These are phyloP conservation scores for Castanospermum australe DNA, from an alignment of 306 rosid genomes.

Conservation along the genomic window DNA sequence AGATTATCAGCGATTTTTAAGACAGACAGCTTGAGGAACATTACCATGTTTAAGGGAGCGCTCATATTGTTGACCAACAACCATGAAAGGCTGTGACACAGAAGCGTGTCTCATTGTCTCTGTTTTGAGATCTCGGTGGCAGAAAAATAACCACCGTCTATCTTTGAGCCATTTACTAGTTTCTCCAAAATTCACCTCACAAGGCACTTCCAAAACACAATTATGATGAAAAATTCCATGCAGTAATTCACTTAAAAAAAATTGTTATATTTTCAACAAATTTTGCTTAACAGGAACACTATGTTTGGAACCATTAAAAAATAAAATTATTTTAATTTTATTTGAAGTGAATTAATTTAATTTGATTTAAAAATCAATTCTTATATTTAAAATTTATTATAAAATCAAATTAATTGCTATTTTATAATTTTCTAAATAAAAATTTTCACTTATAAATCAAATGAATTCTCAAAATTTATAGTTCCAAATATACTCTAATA, in stretches of 20 bases:
- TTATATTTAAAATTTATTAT: too few relatives aligned
- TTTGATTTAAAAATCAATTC: too few relatives aligned
- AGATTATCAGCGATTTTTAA: constrained; percentile 6
- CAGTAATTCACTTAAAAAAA: neutral
- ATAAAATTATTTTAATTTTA: too few relatives aligned
- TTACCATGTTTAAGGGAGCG: constrained; percentile 26
- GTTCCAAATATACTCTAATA: too few relatives aligned
- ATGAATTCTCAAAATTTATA: too few relatives aligned
- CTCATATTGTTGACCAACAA: constrained; percentile 1
- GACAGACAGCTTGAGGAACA: constrained; percentile 10
- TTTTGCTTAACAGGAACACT: neutral
- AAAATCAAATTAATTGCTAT: too few relatives aligned
- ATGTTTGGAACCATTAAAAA: too few relatives aligned
- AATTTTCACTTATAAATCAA: too few relatives aligned
- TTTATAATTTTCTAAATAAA: too few relatives aligned
- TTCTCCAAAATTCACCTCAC: neutral
- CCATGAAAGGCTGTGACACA: neutral
- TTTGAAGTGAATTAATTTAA: too few relatives aligned
- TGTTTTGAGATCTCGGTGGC: neutral
- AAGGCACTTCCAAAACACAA: neutral
- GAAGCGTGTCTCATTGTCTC: neutral
- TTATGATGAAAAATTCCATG: neutral
- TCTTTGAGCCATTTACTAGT: neutral
- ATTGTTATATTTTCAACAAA: neutral
- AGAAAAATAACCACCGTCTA: neutral